Percentiles rank a stretch among this genome's conserved stretches.
Evolutionary conservation across 352 stramenopile genomes (phyloP).

Genomic region (Lagenidium sp.): DNA sequence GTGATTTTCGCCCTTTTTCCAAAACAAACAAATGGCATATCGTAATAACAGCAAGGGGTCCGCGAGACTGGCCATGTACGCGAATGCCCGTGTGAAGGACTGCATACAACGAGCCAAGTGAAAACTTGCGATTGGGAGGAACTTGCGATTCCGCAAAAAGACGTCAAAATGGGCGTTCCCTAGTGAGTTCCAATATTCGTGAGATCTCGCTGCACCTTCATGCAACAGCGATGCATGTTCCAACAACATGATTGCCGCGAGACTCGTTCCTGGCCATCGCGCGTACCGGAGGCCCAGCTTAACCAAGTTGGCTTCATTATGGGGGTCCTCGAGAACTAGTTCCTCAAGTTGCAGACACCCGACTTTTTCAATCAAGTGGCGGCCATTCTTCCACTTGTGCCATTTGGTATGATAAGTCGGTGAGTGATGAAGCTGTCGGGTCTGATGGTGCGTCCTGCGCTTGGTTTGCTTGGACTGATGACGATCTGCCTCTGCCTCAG

Average conservation of each 20-base stretch:
- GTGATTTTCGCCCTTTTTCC: conserved; percentile 32
- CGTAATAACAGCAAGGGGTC: conserved; percentile 51
- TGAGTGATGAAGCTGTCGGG: conserved; percentile 2
- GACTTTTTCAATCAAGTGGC: conserved; percentile 55
- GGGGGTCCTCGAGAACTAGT: conserved; percentile 29
- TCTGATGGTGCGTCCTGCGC: background rate
- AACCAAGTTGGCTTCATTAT: conserved; percentile 30
- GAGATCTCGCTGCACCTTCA: conserved; percentile 23
- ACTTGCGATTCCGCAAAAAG: conserved; percentile 58
- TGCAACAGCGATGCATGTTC: conserved; percentile 41
- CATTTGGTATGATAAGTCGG: conserved; percentile 52
- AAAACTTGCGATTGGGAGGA: conserved; percentile 36
- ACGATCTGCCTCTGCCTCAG: too few species aligned
- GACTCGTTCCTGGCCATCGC: conserved; percentile 35
- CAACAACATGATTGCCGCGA: conserved; percentile 40
- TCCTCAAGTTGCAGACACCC: conserved; percentile 61
- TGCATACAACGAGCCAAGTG: conserved; percentile 40
- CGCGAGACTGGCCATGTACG: conserved; percentile 48
- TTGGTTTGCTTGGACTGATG: background rate
- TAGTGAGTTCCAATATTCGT: conserved; percentile 64
- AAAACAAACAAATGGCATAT: conserved; percentile 57
- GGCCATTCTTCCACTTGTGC: conserved; percentile 32
- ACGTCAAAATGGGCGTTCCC: conserved; percentile 55
- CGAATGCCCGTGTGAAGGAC: conserved; percentile 48
- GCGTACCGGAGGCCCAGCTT: conserved; percentile 58